A percentile compares a stretch with the other conserved stretches of the same genome.
Conservation (phyloP, 495 filamentous ascomycete species). For the Xylaria bambusicola region DNA sequence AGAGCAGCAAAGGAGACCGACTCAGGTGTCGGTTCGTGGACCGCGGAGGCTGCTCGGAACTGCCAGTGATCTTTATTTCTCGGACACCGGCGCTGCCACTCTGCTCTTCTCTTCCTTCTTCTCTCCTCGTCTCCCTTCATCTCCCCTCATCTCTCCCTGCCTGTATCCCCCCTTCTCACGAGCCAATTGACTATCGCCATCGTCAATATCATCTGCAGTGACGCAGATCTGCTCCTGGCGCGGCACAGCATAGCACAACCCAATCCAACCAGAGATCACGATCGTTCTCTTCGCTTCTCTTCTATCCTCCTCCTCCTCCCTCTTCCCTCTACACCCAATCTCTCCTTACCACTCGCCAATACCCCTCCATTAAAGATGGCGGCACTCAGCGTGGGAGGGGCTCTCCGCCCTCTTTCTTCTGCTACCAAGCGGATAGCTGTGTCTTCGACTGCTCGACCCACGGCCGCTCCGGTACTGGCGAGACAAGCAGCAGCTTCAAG, state of each 20-base stretch:
- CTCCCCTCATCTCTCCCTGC: background rate
- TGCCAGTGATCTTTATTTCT: too few relatives aligned
- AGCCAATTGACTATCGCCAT: conserved; percentile 8
- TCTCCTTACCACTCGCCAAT: background rate
- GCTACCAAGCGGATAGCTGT: conserved; percentile 3
- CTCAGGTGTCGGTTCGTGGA: too few relatives aligned
- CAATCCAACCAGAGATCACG: background rate
- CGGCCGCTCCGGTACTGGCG: conserved; percentile 12
- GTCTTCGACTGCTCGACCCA: conserved; percentile 15
- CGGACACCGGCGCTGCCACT: too few relatives aligned
- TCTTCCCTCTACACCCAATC: background rate
- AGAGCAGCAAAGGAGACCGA: too few relatives aligned
- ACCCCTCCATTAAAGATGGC: conserved; percentile 22
- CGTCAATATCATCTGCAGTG: background rate
- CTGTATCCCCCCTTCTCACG: background rate
- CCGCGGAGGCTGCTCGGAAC: too few relatives aligned
- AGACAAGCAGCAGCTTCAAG: conserved; percentile 35
- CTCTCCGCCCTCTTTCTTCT: conserved; percentile 26
- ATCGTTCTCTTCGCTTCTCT: background rate
- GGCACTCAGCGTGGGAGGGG: conserved; percentile 27
- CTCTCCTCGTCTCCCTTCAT: background rate
- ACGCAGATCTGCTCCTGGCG: background rate
- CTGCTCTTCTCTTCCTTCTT: background rate
- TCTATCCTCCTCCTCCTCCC: background rate
- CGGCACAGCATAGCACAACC: background rate